Conservation (phyloP, 768 basidiomycete species). For the Melanogaster broomeanus region DNA sequence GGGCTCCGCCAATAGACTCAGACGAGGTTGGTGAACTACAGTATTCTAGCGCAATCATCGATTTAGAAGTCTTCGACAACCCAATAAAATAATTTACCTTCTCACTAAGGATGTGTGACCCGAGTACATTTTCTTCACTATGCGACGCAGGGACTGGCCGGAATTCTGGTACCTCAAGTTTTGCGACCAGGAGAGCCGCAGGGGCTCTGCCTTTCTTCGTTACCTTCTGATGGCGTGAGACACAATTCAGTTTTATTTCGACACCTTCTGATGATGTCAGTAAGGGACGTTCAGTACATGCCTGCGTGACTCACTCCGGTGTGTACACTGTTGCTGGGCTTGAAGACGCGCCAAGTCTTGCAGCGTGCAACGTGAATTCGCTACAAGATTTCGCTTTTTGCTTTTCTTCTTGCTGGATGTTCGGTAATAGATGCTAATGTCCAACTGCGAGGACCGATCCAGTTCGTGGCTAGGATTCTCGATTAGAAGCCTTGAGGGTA, state of each 20-base stretch:
- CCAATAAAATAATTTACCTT: slow-evolving; percentile 2
- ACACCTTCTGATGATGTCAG: slow-evolving; percentile 35
- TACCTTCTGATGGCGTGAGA: slow-evolving; percentile 16
- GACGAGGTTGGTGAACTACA: slow-evolving; percentile 9
- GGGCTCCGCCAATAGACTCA: slow-evolving; percentile 3
- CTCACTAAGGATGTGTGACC: slow-evolving; percentile 1
- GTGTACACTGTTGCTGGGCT: slow-evolving; percentile 34
- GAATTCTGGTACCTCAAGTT: slow-evolving; percentile 13
- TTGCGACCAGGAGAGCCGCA: slow-evolving; percentile 20
- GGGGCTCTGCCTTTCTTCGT: slow-evolving; percentile 9
- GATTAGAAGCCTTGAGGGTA: not conserved
- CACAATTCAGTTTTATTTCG: slow-evolving; percentile 45
- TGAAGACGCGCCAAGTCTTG: slow-evolving; percentile 55
- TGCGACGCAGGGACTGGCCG: not conserved
- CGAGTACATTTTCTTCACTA: not conserved
- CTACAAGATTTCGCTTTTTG: slow-evolving; percentile 58
- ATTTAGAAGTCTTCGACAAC: not conserved
- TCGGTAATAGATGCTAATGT: slow-evolving; percentile 58
- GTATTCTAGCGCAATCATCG: slow-evolving; percentile 3
- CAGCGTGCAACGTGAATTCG: slow-evolving; percentile 49
- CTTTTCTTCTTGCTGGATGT: slow-evolving; percentile 64
- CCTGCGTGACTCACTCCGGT: slow-evolving; percentile 44
- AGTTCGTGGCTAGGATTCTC: slow-evolving; percentile 39
- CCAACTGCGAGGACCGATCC: slow-evolving; percentile 41
- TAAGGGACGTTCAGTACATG: not conserved